Evolutionary conservation across 2,329 filamentous ascomycete species (phyloP), one percentile per base, ranked within the genome.

Genomic region (Fusarium acutatum): DNA sequence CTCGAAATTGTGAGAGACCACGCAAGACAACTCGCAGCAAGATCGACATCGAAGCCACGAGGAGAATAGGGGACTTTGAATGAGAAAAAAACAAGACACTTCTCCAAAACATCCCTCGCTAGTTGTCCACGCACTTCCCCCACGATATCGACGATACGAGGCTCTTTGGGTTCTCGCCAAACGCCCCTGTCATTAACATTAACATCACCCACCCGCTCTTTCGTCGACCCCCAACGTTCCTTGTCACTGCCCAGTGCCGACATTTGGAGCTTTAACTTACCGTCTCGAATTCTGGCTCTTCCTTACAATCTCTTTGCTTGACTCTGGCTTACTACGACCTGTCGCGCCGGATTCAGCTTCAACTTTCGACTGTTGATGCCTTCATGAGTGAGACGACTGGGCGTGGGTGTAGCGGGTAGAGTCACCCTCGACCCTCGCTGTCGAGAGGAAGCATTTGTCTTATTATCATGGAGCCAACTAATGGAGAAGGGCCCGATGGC

Each of bases 401-500:
- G 71, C 78, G 77, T 80, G 79, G 80, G 79, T 81, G 80, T 80
- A 78, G 83, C 80, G 82, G 80, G 79, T 77, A 77, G 68, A 74
- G 63, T 74, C 68, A 71, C 79, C 77, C 76, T 78, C 69, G 75
- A 75, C 75, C 79, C 78, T 79, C 72, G 69, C 71, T 69, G 75
- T 78, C 71, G 71, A 78, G 74, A 73, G 67, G 62, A 72, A 74
- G 59, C 73, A 80, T 71, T 67, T 71, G 47, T 68, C 71, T 65
- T 71, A 64, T 66, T 65, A 75, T 62, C 68, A 82, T 82, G 81
- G 79, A 81, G 46, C 72, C 78, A 52, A 63, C 72, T 54, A 75
- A 81, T 38, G 77, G 77, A 64, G 80, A 93, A 76, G 92, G 89
- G 82, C 90, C 90, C 66, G 93, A 95, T 86, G 92, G 88, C 84